Evolutionary conservation across 1,284 basidiomycete genomes (phyloP), one percentile per base, ranked within the genome.

Genomic region (Apiotrichum porosum): DNA sequence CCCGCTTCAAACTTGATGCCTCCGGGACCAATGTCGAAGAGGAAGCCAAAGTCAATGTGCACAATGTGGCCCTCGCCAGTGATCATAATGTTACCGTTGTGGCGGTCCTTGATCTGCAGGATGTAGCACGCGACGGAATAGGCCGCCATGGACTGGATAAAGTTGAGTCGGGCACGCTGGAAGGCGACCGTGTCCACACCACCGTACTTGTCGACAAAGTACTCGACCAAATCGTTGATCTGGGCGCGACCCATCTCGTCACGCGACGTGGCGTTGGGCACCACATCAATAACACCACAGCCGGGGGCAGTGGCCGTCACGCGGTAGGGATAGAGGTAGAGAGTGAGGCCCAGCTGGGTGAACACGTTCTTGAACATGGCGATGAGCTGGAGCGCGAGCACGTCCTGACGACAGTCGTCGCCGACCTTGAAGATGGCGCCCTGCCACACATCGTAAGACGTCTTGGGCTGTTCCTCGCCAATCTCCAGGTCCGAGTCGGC

Each of bases 301-400:
- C 95, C 95, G 4, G 95, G 92, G 10, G 83, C 93, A 3, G 95
- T 98, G 1, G 95, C 94, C 8, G 92, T 97, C 14, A 99, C 95
- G 39, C 94, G 83, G 69, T 99, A 99, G 0, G 95, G 95, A 72
- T 84, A 94, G 22, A 99, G 80, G 65, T 98, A 97, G 24, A 97
- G 76, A 17, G 86, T 88, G 47, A 99, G 76, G 1, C 95, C 95
- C 44, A 94, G 82, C 51, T 66, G 66, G 13, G 81, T 87, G 74
- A 94, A 99, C 54, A 97, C 88, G 71, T 95, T 97, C 76, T 98
- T 98, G 81, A 98, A 95, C 90, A 98, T 97, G 9, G 95, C 95
- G 56, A 99, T 98, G 57, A 97, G 78, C 69, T 99, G 95, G 47
- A 99, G 77, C 0, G 95, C 95, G 33, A 99, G 80, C 18, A 97